These are phyloP conservation scores for Aureobasidium vineae DNA, from an alignment of 2,329 filamentous ascomycete species.

Conservation along the genomic window DNA sequence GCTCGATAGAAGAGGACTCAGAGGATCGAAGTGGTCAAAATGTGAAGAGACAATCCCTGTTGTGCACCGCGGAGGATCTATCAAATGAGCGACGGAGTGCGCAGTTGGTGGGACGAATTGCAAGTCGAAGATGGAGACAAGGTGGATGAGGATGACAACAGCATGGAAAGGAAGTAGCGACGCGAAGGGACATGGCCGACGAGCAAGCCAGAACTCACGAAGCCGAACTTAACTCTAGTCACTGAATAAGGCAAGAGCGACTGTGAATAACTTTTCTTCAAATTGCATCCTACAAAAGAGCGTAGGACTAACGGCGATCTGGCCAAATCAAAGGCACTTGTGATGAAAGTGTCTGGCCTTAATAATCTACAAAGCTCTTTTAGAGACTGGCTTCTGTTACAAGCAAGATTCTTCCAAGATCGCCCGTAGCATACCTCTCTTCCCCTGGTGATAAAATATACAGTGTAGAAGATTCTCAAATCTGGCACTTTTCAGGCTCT, in stretches of 20 bases:
- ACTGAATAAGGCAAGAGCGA: not conserved
- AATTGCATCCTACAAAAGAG: conserved; percentile 25
- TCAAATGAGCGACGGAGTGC: not conserved
- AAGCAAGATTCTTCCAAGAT: conserved; percentile 26
- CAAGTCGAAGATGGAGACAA: not conserved
- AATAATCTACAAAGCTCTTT: conserved; percentile 23
- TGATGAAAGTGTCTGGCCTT: conserved; percentile 16
- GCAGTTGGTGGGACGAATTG: not conserved
- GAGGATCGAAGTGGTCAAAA: not conserved
- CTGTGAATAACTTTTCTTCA: conserved; percentile 19
- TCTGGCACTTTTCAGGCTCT: conserved; percentile 6
- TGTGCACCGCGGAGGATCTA: no score
- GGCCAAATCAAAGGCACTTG: conserved; percentile 5
- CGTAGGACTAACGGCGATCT: conserved; percentile 23
- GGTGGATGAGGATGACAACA: not conserved
- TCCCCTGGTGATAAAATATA: conserved; percentile 23
- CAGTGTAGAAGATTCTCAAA: conserved; percentile 26
- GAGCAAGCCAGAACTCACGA: not conserved
- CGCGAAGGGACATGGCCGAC: not conserved
- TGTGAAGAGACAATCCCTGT: not conserved
- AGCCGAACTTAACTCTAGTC: not conserved
- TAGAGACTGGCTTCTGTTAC: conserved; percentile 14
- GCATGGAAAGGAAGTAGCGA: not conserved
- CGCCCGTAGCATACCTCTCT: conserved; percentile 15
- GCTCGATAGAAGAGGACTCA: not conserved